phyloP scores from a whole-genome alignment of 805 yeast species.

The Peterozyma xylosa region DNA sequence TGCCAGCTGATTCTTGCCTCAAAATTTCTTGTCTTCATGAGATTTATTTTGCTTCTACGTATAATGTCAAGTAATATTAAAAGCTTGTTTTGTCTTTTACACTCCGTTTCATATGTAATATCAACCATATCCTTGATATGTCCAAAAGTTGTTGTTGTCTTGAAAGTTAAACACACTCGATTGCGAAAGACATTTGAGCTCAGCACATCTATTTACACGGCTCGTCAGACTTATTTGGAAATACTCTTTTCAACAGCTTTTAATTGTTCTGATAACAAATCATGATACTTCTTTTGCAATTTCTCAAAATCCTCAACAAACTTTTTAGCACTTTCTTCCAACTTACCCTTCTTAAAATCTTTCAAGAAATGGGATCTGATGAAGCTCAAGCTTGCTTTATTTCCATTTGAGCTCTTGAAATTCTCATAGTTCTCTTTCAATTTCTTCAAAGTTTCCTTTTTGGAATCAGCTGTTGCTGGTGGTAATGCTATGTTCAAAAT shows the following conservation, averaged over 20 bases:
- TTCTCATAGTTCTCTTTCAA: slow-evolving; percentile 63
- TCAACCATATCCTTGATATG: too few species aligned
- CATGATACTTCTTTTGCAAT: slow-evolving; percentile 56
- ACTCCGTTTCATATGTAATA: too few species aligned
- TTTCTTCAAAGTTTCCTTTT: slow-evolving; percentile 45
- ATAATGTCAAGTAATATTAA: too few species aligned
- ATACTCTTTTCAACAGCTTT: slow-evolving; percentile 42
- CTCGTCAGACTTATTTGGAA: slow-evolving; percentile 9
- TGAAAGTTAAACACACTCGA: too few species aligned
- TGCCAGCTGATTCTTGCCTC: slow-evolving; percentile 13
- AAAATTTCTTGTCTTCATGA: too few species aligned
- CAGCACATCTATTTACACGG: too few species aligned
- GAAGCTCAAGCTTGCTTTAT: slow-evolving; percentile 42
- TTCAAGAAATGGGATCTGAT: slow-evolving; percentile 54
- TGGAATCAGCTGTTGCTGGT: slow-evolving; percentile 63
- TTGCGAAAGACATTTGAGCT: too few species aligned
- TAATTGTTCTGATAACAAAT: slow-evolving; percentile 46
- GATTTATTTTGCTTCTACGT: too few species aligned
- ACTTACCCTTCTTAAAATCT: slow-evolving; percentile 40
- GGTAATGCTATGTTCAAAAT: slow-evolving; percentile 69
- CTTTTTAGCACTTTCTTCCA: slow-evolving; percentile 50
- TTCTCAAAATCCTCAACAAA: slow-evolving; percentile 58
- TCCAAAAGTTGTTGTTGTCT: too few species aligned
- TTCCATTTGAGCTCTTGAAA: slow-evolving; percentile 41
- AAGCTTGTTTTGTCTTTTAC: too few species aligned